Conservation (phyloP, 352 stramenopile species). For the Elongisporangium prolatum region DNA sequence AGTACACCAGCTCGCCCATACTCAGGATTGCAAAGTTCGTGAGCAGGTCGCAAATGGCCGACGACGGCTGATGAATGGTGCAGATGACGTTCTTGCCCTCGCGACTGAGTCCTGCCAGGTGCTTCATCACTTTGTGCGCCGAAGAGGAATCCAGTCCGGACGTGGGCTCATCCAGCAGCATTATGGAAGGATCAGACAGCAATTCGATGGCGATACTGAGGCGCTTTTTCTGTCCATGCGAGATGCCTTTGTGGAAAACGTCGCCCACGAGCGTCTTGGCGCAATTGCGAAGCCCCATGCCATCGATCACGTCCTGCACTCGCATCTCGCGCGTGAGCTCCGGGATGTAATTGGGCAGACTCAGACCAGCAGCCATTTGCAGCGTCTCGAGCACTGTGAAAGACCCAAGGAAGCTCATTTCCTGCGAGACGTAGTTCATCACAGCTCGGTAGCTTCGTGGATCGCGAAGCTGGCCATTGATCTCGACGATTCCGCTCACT, state of each 20-base stretch:
- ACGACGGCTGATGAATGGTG: slow-evolving; percentile 87
- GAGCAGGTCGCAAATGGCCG: slow-evolving; percentile 60
- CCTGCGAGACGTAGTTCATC: slow-evolving; percentile 62
- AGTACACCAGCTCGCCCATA: slow-evolving; percentile 85
- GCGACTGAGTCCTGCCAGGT: slow-evolving; percentile 39
- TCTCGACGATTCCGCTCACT: slow-evolving; percentile 43
- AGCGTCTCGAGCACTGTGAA: slow-evolving; percentile 69
- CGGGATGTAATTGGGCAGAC: slow-evolving; percentile 34
- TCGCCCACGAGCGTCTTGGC: slow-evolving; percentile 69
- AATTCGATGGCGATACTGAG: slow-evolving; percentile 93
- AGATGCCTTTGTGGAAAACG: slow-evolving; percentile 84
- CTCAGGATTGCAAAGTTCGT: slow-evolving; percentile 61
- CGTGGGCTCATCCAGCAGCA: slow-evolving; percentile 95
- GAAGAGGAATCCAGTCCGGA: slow-evolving; percentile 88
- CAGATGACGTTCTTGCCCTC: slow-evolving; percentile 68
- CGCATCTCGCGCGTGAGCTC: slow-evolving; percentile 38
- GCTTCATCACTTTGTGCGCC: slow-evolving; percentile 86
- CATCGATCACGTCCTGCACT: slow-evolving; percentile 62
- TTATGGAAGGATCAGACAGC: slow-evolving; percentile 90
- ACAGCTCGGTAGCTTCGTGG: slow-evolving; percentile 34
- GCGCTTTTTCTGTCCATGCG: slow-evolving; percentile 86
- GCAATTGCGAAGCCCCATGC: slow-evolving; percentile 56
- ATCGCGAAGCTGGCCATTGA: slow-evolving; percentile 41
- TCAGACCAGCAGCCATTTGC: slow-evolving; percentile 50
- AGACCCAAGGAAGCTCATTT: slow-evolving; percentile 55